phyloP scores from a whole-genome alignment of 139 green algal genomes.

The Asterochloris sp. region DNA sequence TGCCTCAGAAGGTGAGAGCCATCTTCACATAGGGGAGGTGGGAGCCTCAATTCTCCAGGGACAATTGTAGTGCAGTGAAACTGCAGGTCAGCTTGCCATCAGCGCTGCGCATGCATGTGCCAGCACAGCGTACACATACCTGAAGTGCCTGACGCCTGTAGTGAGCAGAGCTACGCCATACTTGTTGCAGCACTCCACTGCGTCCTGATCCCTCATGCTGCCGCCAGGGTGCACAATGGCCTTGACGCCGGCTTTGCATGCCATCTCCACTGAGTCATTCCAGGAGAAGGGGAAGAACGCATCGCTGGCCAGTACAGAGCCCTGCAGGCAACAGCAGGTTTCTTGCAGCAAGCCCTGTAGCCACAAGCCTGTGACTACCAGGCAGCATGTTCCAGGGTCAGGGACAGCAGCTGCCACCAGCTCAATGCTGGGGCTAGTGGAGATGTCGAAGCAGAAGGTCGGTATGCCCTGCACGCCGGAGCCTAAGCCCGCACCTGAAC shows the following conservation, averaged over 20 bases:
- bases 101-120: no score
- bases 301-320: constrained; percentile 88
- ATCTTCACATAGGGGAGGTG: no score
- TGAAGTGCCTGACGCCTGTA: constrained; percentile 94
- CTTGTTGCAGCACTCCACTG: constrained; percentile 97
- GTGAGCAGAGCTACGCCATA: constrained; percentile 94
- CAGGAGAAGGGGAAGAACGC: constrained; percentile 99
- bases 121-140: constrained; percentile 43
- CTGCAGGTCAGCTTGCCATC: no score
- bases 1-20: no score
- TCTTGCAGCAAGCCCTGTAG: background rate
- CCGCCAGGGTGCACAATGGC: constrained; percentile 97
- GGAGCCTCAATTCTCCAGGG: no score
- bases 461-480: no score
- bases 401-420: background rate
- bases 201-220: constrained; percentile 90
- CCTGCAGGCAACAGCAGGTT: constrained; percentile 39
- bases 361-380: background rate
- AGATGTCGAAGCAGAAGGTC: no score
- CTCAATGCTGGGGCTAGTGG: no score
- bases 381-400: background rate
- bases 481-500: constrained; percentile 41
- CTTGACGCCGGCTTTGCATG: constrained; percentile 90
- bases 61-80: no score
- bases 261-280: constrained; percentile 93